These are phyloP conservation scores for Tetrapisispora taiwanensis DNA, from an alignment of 805 yeast species.

Conservation along the genomic window DNA sequence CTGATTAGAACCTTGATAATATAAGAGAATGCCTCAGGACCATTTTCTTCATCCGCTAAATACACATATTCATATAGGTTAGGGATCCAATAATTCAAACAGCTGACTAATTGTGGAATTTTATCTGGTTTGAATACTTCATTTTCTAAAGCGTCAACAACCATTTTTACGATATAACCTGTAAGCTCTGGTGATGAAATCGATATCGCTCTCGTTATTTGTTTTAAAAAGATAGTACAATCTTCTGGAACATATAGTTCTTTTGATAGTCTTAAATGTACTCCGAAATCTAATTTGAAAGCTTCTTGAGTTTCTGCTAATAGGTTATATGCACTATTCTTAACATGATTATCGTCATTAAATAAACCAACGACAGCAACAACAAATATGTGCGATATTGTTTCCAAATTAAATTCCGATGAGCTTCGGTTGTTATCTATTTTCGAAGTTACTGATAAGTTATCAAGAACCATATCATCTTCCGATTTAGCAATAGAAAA, in stretches of 20 bases:
- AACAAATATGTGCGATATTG: constrained; percentile 53
- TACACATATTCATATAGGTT: constrained; percentile 53
- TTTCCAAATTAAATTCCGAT: constrained; percentile 27
- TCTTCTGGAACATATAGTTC: constrained; percentile 62
- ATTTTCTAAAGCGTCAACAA: constrained; percentile 19
- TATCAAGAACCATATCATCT: constrained; percentile 25
- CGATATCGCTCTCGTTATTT: constrained; percentile 51
- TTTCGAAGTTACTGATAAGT: constrained; percentile 5
- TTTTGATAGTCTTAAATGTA: constrained; percentile 42
- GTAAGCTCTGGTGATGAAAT: constrained; percentile 48
- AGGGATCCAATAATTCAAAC: constrained; percentile 61
- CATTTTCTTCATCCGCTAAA: constrained; percentile 43
- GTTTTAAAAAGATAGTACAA: constrained; percentile 48
- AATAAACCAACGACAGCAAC: constrained; percentile 60
- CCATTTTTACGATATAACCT: constrained; percentile 36
- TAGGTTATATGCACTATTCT: constrained; percentile 53
- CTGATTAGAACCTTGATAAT: constrained; percentile 53
- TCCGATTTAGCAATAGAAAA: constrained; percentile 50
- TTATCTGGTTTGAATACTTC: constrained; percentile 14
- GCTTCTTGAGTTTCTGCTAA: constrained; percentile 52
- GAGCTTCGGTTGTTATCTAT: constrained; percentile 3
- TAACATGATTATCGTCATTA: constrained; percentile 46
- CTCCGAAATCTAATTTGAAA: constrained; percentile 51
- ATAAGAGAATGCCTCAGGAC: constrained; percentile 50
- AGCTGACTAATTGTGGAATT: constrained; percentile 18